Percentiles rank a stretch among this genome's conserved stretches.
phyloP scores from a whole-genome alignment of 257 asterid species.

The Oldenlandia corymbosa region DNA sequence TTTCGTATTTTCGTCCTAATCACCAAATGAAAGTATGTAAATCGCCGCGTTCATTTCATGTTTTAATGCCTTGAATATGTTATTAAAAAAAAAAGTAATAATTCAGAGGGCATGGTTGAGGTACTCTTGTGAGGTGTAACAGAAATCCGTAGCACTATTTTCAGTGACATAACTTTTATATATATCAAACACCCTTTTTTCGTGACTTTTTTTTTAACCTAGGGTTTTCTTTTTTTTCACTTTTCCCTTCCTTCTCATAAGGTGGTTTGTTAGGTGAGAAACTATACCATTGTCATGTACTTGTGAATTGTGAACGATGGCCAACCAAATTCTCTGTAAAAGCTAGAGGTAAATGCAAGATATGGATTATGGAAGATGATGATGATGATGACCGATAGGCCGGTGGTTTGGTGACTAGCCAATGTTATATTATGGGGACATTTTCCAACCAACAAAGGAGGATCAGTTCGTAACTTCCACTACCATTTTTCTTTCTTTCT shows the following conservation, averaged over 20 bases:
- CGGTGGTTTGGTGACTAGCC: slow-evolving; percentile 23
- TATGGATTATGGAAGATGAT: too few species aligned
- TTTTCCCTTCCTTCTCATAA: too few species aligned
- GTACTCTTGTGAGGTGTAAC: neutral
- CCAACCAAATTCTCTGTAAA: slow-evolving; percentile 8
- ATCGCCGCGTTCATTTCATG: too few species aligned
- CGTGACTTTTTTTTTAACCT: too few species aligned
- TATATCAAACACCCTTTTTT: too few species aligned
- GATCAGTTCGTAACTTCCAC: slow-evolving; percentile 6
- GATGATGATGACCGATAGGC: slow-evolving; percentile 10
- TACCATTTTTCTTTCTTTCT: neutral
- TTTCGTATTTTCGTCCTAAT: too few species aligned
- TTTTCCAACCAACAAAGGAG: slow-evolving; percentile 15
- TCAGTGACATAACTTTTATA: neutral
- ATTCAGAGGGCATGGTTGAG: too few species aligned
- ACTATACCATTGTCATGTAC: slow-evolving; percentile 10
- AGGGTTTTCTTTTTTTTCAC: too few species aligned
- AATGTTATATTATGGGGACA: slow-evolving; percentile 25
- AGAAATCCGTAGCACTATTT: neutral
- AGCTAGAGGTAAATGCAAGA: neutral
- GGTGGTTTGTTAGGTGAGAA: slow-evolving; percentile 19
- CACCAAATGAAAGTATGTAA: too few species aligned
- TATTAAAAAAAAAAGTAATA: too few species aligned
- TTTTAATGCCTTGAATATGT: slow-evolving; percentile 1
- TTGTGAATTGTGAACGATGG: slow-evolving; percentile 8